Evolutionary conservation across 1,284 basidiomycete genomes (phyloP).

Genomic region (Ustilago nuda): DNA sequence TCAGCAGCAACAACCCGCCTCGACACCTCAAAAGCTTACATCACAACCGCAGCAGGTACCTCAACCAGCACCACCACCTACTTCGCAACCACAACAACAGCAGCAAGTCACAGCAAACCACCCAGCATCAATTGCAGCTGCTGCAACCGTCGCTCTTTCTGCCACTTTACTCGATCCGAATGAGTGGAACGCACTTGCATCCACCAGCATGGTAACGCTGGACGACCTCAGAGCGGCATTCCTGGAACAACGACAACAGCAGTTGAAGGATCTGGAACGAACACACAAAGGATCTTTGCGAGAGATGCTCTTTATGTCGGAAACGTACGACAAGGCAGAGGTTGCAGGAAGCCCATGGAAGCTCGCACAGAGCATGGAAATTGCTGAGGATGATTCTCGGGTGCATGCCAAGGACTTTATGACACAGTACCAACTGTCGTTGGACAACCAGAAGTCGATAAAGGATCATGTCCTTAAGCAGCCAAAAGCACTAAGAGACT

Average conservation of each 20-base stretch:
- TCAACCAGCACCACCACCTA: slow-evolving; percentile 1
- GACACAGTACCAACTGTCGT: slow-evolving; percentile 19
- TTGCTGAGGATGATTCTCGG: slow-evolving; percentile 31
- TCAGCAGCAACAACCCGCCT: slow-evolving; percentile 17
- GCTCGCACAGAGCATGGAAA: slow-evolving; percentile 32
- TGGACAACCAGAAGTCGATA: slow-evolving; percentile 35
- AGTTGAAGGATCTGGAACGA: slow-evolving; percentile 36
- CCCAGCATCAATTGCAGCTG: slow-evolving; percentile 49
- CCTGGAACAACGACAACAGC: slow-evolving; percentile 39
- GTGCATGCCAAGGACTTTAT: slow-evolving; percentile 38
- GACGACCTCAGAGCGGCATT: slow-evolving; percentile 47
- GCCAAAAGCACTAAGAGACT: slow-evolving; percentile 34
- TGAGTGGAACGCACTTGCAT: slow-evolving; percentile 52
- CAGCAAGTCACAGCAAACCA: slow-evolving; percentile 47
- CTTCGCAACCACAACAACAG: slow-evolving; percentile 20
- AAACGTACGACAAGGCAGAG: slow-evolving; percentile 31
- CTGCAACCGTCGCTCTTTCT: slow-evolving; percentile 43
- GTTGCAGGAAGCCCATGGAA: slow-evolving; percentile 48
- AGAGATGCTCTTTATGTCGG: slow-evolving; percentile 52
- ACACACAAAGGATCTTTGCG: slow-evolving; percentile 33
- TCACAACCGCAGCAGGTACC: slow-evolving; percentile 5
- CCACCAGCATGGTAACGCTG: slow-evolving; percentile 50
- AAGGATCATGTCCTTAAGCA: slow-evolving; percentile 27
- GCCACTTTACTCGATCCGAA: slow-evolving; percentile 47
- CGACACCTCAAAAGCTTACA: slow-evolving; percentile 20